Evolutionary conservation across 2,329 filamentous ascomycete genomes (phyloP).

Genomic region (Apiospora malaysiana): DNA sequence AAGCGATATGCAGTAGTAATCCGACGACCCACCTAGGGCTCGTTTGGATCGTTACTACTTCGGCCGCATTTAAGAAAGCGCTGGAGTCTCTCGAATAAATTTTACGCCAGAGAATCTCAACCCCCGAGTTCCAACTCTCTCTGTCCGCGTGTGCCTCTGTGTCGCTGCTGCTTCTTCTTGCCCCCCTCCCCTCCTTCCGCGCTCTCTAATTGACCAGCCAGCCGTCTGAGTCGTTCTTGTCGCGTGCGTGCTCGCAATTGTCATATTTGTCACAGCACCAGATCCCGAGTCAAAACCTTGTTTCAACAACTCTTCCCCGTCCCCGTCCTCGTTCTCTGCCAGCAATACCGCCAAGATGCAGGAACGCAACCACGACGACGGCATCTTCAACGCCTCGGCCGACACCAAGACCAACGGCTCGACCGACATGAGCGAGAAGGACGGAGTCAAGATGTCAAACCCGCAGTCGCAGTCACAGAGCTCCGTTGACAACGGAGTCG

Average conservation of each 20-base stretch:
- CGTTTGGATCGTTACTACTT: constrained; percentile 9
- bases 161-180: not conserved
- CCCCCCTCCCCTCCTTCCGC: not conserved
- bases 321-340: not conserved
- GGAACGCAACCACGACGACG: constrained; percentile 15
- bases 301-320: not conserved
- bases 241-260: not conserved
- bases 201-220: not conserved
- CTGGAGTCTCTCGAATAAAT: constrained; percentile 20
- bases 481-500: constrained; percentile 34
- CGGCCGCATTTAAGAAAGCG: constrained; percentile 22
- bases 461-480: not conserved
- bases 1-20: not conserved
- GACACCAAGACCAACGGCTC: constrained; percentile 19
- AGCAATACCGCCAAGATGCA: constrained; percentile 1
- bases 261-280: not conserved
- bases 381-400: constrained; percentile 15
- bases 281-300: not conserved
- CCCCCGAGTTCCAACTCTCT: not conserved
- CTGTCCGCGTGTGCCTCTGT: constrained; percentile 6
- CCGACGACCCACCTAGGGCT: constrained; percentile 22
- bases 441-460: constrained; percentile 13
- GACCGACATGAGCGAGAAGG: constrained; percentile 20
- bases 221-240: not conserved
- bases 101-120: constrained; percentile 19